These are phyloP conservation scores for Talaromyces piceae DNA, from an alignment of 2,329 filamentous ascomycete genomes.

Conservation along the genomic window DNA sequence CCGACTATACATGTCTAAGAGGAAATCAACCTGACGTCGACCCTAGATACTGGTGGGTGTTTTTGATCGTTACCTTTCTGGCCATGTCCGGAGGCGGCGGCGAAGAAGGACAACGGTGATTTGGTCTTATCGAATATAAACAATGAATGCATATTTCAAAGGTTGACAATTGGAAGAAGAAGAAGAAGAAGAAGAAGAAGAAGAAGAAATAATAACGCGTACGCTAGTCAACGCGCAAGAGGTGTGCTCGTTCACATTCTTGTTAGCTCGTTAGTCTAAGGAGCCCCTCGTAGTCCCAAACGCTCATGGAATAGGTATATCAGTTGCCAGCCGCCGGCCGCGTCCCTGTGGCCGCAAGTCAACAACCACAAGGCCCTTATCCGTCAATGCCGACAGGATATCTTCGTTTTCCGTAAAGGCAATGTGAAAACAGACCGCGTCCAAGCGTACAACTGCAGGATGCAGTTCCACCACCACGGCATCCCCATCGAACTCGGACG, in stretches of 20 bases:
- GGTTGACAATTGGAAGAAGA: too few relatives aligned
- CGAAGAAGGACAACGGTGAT: slow-evolving; percentile 12
- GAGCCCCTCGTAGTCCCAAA: too few relatives aligned
- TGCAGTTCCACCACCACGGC: slow-evolving; percentile 22
- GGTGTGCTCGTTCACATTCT: too few relatives aligned
- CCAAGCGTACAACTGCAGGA: slow-evolving; percentile 26
- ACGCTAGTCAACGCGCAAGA: too few relatives aligned
- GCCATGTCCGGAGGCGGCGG: slow-evolving; percentile 36
- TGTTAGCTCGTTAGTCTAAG: too few relatives aligned
- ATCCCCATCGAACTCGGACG: background rate
- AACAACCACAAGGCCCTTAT: slow-evolving; percentile 35
- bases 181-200: too few relatives aligned
- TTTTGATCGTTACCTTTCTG: slow-evolving; percentile 35
- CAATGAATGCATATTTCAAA: background rate
- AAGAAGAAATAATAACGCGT: too few relatives aligned
- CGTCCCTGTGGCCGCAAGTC: slow-evolving; percentile 24
- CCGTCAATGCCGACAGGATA: slow-evolving; percentile 35
- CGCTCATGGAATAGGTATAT: slow-evolving; percentile 2
- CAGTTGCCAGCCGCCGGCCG: slow-evolving; percentile 15
- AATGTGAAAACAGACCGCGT: slow-evolving; percentile 33
- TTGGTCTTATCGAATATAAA: background rate
- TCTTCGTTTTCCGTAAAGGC: slow-evolving; percentile 29
- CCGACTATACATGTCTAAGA: background rate
- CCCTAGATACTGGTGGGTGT: slow-evolving; percentile 42
- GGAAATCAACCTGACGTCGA: background rate